phyloP scores from a whole-genome alignment of 2,329 filamentous ascomycete genomes.

The Aplosporella prunicola region DNA sequence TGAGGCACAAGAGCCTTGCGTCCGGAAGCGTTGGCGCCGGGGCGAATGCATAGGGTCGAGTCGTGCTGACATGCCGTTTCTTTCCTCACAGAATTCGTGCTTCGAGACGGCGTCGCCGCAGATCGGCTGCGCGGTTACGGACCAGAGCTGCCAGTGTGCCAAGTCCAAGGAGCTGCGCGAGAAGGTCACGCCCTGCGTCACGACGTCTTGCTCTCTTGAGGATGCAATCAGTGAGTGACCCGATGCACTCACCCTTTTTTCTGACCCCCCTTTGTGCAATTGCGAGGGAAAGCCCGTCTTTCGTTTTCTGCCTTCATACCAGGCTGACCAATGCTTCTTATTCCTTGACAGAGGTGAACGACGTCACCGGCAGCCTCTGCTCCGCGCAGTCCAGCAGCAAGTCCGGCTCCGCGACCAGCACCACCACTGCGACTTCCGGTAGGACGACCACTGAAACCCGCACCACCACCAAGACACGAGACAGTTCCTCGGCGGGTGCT shows the following conservation, averaged over 20 bases:
- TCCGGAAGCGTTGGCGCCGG: too few species aligned
- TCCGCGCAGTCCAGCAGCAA: slow-evolving; percentile 10
- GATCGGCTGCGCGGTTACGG: slow-evolving; percentile 39
- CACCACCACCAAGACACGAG: too few species aligned
- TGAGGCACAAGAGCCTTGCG: not conserved
- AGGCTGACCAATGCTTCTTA: not conserved
- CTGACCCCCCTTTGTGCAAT: not conserved
- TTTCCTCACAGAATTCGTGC: slow-evolving; percentile 34
- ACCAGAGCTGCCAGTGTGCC: slow-evolving; percentile 46
- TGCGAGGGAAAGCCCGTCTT: too few species aligned
- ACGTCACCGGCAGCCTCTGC: slow-evolving; percentile 21
- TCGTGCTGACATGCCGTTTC: slow-evolving; percentile 6
- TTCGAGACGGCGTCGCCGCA: slow-evolving; percentile 37
- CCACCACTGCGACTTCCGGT: slow-evolving; percentile 9
- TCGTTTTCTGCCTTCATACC: not conserved
- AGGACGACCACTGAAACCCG: slow-evolving; percentile 6
- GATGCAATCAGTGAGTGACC: slow-evolving; percentile 31
- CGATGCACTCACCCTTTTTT: not conserved
- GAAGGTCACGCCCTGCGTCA: slow-evolving; percentile 33
- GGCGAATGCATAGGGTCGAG: too few species aligned
- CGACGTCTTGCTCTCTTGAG: slow-evolving; percentile 25
- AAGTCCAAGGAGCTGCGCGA: slow-evolving; percentile 28
- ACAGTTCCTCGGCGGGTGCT: not conserved
- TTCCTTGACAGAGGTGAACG: slow-evolving; percentile 12
- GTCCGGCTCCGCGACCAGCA: slow-evolving; percentile 18